Evolutionary conservation across 2,329 filamentous ascomycete genomes (phyloP).

Genomic region (Stagonosporopsis chrysanthemi): DNA sequence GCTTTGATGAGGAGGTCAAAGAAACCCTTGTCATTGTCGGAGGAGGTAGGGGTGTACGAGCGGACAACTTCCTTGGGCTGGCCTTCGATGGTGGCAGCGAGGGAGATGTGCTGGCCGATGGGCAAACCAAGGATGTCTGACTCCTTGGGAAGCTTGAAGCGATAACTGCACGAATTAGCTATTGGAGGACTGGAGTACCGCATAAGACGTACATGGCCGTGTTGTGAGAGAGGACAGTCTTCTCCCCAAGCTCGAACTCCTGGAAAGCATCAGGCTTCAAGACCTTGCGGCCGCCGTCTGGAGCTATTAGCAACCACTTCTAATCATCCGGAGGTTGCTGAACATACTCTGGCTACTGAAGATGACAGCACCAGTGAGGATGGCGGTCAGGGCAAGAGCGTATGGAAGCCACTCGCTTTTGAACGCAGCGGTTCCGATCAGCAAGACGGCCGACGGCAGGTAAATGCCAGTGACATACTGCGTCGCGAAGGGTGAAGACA

Average conservation of each 20-base stretch:
- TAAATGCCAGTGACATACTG: slow-evolving; percentile 78
- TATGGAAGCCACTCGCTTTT: slow-evolving; percentile 76
- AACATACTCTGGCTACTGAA: slow-evolving; percentile 13
- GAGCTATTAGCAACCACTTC: background rate
- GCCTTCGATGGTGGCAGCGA: slow-evolving; percentile 67
- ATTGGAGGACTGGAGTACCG: too few relatives aligned
- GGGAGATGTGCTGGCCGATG: slow-evolving; percentile 98
- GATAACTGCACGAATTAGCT: slow-evolving; percentile 69
- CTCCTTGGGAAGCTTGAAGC: slow-evolving; percentile 81
- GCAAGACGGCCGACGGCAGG: slow-evolving; percentile 78
- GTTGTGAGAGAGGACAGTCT: slow-evolving; percentile 96
- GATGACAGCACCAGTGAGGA: slow-evolving; percentile 56
- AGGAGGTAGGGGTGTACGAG: slow-evolving; percentile 54
- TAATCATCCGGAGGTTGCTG: background rate
- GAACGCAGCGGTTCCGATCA: slow-evolving; percentile 77
- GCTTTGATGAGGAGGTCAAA: slow-evolving; percentile 98
- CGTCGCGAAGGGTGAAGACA: slow-evolving; percentile 37
- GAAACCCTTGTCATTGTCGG: slow-evolving; percentile 70
- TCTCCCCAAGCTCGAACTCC: slow-evolving; percentile 90
- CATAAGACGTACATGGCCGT: slow-evolving; percentile 78
- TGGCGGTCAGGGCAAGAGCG: slow-evolving; percentile 70
- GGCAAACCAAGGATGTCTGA: slow-evolving; percentile 90
- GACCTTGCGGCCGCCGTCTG: slow-evolving; percentile 77
- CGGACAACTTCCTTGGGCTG: slow-evolving; percentile 53
- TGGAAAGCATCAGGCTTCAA: slow-evolving; percentile 90